Evolutionary conservation across 768 basidiomycete genomes (phyloP).

Genomic region (Antrodiella citrinella): DNA sequence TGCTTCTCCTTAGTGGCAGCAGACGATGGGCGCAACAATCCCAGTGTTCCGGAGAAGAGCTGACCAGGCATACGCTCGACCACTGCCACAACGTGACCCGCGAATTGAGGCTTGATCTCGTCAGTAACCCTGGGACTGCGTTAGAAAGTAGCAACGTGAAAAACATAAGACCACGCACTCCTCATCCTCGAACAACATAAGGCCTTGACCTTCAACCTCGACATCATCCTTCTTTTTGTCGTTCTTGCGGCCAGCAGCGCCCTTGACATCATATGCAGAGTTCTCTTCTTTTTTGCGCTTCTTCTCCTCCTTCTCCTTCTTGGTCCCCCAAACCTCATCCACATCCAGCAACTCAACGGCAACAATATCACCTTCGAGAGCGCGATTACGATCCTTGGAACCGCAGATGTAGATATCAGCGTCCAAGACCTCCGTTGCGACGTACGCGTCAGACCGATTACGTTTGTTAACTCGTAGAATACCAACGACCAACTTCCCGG

Average conservation of each 20-base stretch:
- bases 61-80: conserved; percentile 99
- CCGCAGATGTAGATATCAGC: conserved; percentile 99
- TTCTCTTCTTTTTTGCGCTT: conserved; percentile 99
- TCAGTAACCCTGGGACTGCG: conserved; percentile 71
- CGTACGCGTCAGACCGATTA: conserved; percentile 97
- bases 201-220: conserved; percentile 96
- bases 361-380: conserved; percentile 96
- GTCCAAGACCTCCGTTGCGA: conserved; percentile 95
- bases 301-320: conserved; percentile 99
- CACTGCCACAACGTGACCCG: conserved; percentile 99
- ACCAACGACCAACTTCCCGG: conserved; percentile 96
- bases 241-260: conserved; percentile 71
- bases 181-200: conserved; percentile 96
- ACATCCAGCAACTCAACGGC: conserved; percentile 97
- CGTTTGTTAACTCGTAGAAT: conserved; percentile 97
- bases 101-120: conserved; percentile 96
- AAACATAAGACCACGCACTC: conserved; percentile 44
- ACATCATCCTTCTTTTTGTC: conserved; percentile 99
- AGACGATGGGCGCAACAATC: conserved; percentile 89
- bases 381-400: conserved; percentile 97
- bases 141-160: conserved; percentile 6
- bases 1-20: conserved; percentile 99
- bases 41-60: conserved; percentile 94
- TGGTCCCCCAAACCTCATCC: conserved; percentile 96
- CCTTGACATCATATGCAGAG: conserved; percentile 83